Base-by-base conservation (phyloP, 2,329 filamentous ascomycete species). In the Curvularia verruculosa region DNA sequence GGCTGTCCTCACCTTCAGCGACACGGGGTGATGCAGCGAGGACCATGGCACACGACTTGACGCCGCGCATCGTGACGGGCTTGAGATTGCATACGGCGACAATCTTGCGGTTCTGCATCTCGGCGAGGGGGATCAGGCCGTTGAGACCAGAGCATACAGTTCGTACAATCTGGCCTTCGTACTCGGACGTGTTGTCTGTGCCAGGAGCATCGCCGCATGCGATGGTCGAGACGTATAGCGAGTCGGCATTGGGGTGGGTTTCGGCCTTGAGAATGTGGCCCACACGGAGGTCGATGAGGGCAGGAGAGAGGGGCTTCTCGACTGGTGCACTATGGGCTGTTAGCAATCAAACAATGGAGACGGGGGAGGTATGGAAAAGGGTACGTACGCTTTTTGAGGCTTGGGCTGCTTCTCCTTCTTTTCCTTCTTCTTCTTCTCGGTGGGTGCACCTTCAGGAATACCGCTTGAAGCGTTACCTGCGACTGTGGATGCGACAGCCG, bases 101-200 rank as follows among this genome's bases (percentile, higher is more conserved):
- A 59, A 99, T 91, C 81, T 96, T 96, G 77, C 95, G 91, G 73
- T 88, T 88, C 78, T 99, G 95, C 95, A 99, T 97, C 78, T 96
- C 92, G 77, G 91, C 92, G 45, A 99, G 84, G 0, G 95, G 95
- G 1, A 99, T 81, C 28, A 97, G 86, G 7, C 95, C 95, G 78
- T 96, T 97, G 64, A 99, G 85, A 26, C 95, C 95, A 1, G 95
- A 98, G 85, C 95, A 99, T 47, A 99, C 94, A 15, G 94, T 99
- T 45, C 95, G 90, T 70, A 93, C 92, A 41, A 94, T 84, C 80
- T 96, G 91, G 60, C 93, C 93, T 73, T 96, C 93, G 77, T 91
- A 91, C 80, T 96, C 92, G 68, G 87, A 85, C 37, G 94, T 97
- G 80, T 98, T 94, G 44, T 96, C 91, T 41, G 88, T 87, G 61